Percentiles rank a stretch among this genome's conserved stretches.
phyloP scores from a whole-genome alignment of 768 basidiomycete genomes.

The Lanmaoa rubissima region DNA sequence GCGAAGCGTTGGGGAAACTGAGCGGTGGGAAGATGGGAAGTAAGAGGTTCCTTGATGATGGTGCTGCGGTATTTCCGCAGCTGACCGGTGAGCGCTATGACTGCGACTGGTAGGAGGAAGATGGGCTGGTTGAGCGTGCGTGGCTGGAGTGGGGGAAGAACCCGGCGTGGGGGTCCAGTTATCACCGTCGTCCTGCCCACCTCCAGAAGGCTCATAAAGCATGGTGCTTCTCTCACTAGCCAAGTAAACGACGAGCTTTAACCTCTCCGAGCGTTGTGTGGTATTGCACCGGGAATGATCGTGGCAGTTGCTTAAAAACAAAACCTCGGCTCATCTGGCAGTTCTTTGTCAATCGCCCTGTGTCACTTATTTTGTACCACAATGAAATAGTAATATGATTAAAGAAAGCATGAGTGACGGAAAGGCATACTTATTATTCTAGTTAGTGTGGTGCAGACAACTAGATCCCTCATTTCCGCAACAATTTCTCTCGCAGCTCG shows the following conservation, averaged over 20 bases:
- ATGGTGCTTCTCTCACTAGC: conserved; percentile 3
- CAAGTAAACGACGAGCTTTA: neutral
- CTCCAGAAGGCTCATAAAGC: conserved; percentile 19
- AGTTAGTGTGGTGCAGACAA: conserved; percentile 1
- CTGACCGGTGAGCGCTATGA: conserved; percentile 58
- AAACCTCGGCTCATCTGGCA: neutral
- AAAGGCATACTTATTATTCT: conserved; percentile 5
- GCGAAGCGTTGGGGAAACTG: conserved; percentile 46
- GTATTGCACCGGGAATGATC: neutral
- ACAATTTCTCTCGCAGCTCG: conserved; percentile 77
- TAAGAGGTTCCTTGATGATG: conserved; percentile 72
- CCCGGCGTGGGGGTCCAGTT: conserved; percentile 32
- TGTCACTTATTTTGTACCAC: neutral
- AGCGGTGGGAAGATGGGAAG: conserved; percentile 42
- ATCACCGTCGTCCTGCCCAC: conserved; percentile 32
- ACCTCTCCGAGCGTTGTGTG: neutral
- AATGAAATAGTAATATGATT: conserved; percentile 1
- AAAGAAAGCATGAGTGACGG: conserved; percentile 13
- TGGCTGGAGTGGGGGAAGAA: conserved; percentile 43
- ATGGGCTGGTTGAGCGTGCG: conserved; percentile 28
- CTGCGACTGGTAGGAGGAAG: conserved; percentile 43
- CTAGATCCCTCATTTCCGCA: conserved; percentile 49
- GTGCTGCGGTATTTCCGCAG: conserved; percentile 53
- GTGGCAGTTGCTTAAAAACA: conserved; percentile 1
- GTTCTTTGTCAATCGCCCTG: neutral